Conservation (phyloP, 1,284 basidiomycete species). For the Amylostereum chailletii region DNA sequence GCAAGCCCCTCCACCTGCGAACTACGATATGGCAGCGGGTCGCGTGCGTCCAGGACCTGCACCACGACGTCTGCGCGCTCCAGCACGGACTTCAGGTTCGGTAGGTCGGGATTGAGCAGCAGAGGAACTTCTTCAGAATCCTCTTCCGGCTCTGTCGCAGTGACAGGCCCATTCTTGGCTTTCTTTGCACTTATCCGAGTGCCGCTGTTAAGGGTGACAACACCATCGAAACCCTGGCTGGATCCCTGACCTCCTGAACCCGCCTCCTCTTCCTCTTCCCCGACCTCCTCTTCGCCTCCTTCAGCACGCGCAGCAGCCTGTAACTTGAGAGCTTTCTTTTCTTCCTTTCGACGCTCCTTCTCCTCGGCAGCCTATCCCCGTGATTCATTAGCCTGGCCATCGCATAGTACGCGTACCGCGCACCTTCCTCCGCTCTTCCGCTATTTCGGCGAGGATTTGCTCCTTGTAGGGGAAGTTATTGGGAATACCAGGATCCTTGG, state of each 20-base stretch:
- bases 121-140: constrained; percentile 37
- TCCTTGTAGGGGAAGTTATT: constrained; percentile 97
- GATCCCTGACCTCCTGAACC: neutral
- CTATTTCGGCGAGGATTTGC: constrained; percentile 87
- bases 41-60: constrained; percentile 80
- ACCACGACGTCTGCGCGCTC: constrained; percentile 81
- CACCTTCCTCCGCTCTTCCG: constrained; percentile 69
- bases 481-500: constrained; percentile 93
- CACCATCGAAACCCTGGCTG: constrained; percentile 26
- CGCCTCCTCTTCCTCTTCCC: constrained; percentile 18
- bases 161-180: constrained; percentile 5
- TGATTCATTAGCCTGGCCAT: neutral
- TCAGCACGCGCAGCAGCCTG: constrained; percentile 19
- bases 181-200: constrained; percentile 21
- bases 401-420: constrained; percentile 16
- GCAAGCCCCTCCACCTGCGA: constrained; percentile 55
- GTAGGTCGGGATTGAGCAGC: constrained; percentile 62
- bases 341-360: constrained; percentile 55
- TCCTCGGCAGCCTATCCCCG: constrained; percentile 52
- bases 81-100: constrained; percentile 64
- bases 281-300: constrained; percentile 22
- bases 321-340: constrained; percentile 39
- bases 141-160: constrained; percentile 28
- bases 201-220: constrained; percentile 35
- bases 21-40: constrained; percentile 69